A percentile compares a stretch with the other conserved stretches of the same genome.
Evolutionary conservation across 345 rosid species (phyloP).

Genomic region (Pistacia integerrima): DNA sequence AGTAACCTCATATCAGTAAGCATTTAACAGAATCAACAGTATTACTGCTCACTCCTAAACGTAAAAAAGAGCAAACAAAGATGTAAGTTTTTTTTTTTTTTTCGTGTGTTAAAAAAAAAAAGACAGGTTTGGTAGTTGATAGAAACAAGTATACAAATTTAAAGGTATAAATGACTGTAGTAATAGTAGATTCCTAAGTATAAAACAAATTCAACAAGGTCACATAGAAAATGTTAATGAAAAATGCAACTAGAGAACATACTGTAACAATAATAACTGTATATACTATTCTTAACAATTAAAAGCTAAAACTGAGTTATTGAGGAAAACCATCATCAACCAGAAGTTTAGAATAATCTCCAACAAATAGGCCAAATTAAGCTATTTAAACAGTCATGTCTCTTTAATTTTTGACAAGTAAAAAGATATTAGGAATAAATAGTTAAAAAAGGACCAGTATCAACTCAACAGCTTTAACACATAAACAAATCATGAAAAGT

Average conservation of each 20-base stretch:
- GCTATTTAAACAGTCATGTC: slow-evolving; percentile 34
- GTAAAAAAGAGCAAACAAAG: not conserved
- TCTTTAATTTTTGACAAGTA: slow-evolving; percentile 14
- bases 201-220: not conserved
- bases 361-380: slow-evolving; percentile 6
- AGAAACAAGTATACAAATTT: not conserved
- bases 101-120: too few species aligned
- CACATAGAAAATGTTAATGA: not conserved
- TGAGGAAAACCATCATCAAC: not conserved
- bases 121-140: too few species aligned
- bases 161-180: not conserved
- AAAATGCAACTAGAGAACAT: not conserved
- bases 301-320: not conserved
- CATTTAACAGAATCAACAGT: not conserved
- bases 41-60: not conserved
- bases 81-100: not conserved
- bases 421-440: slow-evolving; percentile 9
- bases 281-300: not conserved
- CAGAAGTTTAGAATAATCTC: not conserved
- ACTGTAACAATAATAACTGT: not conserved
- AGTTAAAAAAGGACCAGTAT: slow-evolving; percentile 10
- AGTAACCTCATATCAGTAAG: not conserved
- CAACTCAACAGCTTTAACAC: slow-evolving; percentile 15
- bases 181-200: not conserved
- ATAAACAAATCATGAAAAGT: slow-evolving; percentile 10